Base-by-base conservation (phyloP, 1,284 basidiomycete species). In the Fomitopsis schrenkii region DNA sequence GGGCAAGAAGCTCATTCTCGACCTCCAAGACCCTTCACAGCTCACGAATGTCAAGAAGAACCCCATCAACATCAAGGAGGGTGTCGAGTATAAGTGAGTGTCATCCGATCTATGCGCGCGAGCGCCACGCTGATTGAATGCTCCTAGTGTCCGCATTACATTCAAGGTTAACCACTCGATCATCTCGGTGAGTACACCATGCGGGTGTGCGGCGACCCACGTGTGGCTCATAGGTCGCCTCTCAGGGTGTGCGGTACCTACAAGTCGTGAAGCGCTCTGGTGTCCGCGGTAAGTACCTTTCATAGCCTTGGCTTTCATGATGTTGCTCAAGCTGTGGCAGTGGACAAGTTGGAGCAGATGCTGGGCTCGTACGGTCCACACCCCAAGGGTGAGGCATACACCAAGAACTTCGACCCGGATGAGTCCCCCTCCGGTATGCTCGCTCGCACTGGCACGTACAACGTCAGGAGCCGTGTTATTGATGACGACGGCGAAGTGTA, bases 271-370 rank as follows among this genome's bases (percentile, higher is more conserved):
- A 94, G 76, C 85, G 89, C 15, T 76, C 84, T 5, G 88, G 90
- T 35, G 58, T 94, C 36, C 84, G 76, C 75, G 88, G 91, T 90
- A 63, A 63, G 69, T 57, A 5, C 17, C 19, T 12, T 22, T 48
- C 42, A 36, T 58, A 28, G 30, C 38, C 40, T 53, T 58, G 54
- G 55, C 30, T 55, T 52, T 45, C 59, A 54, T 55, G 53, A 40
- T 30, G 4, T 14, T 17, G 28, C 48, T 50, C 5, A 50, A 5
- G 14, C 48, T 22, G 15, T 9, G 28, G 4, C 69, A 93, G 93
- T 95, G 67, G 94, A 94, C 74, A 94, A 91, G 75, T 74, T 94
- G 70, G 93, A 95, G 69, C 85, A 92, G 70, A 96, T 96, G 94
- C 83, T 95, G 40, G 94, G 94, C 33, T 94, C 92, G 2, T 96